A percentile compares a stretch with the other conserved stretches of the same genome.
These are phyloP conservation scores for Komagataella ulmi DNA, from an alignment of 805 yeast genomes.

Conservation along the genomic window DNA sequence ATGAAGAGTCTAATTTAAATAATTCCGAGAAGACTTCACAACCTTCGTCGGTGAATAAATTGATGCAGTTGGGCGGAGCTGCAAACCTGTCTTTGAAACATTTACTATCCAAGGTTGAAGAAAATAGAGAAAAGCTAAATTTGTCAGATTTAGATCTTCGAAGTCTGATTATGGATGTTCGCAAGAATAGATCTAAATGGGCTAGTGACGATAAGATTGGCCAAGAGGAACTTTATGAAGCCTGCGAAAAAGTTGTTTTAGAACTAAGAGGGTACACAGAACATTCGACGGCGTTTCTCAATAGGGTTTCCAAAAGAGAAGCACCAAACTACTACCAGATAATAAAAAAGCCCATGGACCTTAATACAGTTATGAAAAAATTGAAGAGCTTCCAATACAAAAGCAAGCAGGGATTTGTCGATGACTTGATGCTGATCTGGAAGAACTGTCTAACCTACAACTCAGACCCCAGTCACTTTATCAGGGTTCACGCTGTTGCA, in stretches of 20 bases:
- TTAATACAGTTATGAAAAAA: slow-evolving; percentile 87
- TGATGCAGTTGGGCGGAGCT: slow-evolving; percentile 37
- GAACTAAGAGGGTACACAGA: slow-evolving; percentile 89
- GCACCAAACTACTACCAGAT: slow-evolving; percentile 93
- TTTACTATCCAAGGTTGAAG: slow-evolving; percentile 64
- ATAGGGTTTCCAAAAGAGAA: slow-evolving; percentile 92
- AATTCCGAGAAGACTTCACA: slow-evolving; percentile 9
- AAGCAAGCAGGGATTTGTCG: slow-evolving; percentile 84
- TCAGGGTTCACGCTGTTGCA: slow-evolving; percentile 86
- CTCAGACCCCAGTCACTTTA: slow-evolving; percentile 86
- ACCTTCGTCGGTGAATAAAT: slow-evolving; percentile 13
- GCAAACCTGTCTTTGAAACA: slow-evolving; percentile 72
- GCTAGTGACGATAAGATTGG: slow-evolving; percentile 92
- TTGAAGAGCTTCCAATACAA: slow-evolving; percentile 70
- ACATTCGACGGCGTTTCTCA: slow-evolving; percentile 90
- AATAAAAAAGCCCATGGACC: slow-evolving; percentile 91
- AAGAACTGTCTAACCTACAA: slow-evolving; percentile 84
- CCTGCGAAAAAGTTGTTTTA: slow-evolving; percentile 88
- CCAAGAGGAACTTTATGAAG: slow-evolving; percentile 95
- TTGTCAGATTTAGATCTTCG: slow-evolving; percentile 76
- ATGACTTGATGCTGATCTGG: slow-evolving; percentile 92
- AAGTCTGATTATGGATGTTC: slow-evolving; percentile 77
- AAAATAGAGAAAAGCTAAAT: slow-evolving; percentile 58
- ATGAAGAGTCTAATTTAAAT: slow-evolving; percentile 6
- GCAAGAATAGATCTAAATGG: slow-evolving; percentile 96